Base-by-base conservation (phyloP, 129 eudicot genomes). In the Mikania micrantha region DNA sequence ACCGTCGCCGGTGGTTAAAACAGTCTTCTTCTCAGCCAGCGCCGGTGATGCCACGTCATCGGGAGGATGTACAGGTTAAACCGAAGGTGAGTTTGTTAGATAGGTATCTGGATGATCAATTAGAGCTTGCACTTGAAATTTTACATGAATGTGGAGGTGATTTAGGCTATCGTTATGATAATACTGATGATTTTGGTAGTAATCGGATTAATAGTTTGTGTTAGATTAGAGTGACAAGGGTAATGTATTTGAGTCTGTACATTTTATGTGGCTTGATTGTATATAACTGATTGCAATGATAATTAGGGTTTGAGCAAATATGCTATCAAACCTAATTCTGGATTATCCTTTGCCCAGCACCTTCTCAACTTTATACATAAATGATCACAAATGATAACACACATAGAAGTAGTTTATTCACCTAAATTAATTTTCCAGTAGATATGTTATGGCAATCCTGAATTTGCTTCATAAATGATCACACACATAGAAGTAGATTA, bases 71-170 rank as follows among this genome's bases (percentile, higher is more conserved):
- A 16, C 76, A 41, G 61, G 77, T 69, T 27, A 42, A 50, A 28
- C 20, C 39, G 39, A 73, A 72, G 59, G 24, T 65, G 47, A 78
- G 65, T 66, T 72, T 81, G 82, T 72, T 85, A 54, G 78, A 82
- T 70, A 78, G 90, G 75, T 85, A 85, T 58, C 39, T 82, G 73
- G 85, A 85, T 45, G 87, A 85, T 82, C 90, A 85, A 65, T 76
- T 85, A 64, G 61, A 62, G 66, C 82, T 85, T 48, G 90, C 84
- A 8, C 34, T 76, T 57, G 87, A 71, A 25, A 67, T 72, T 25
- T 75, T 66, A 34, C 22, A 61, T 60, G 90, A 81, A 59, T 79
- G 77, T 67, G 74, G 83, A 1, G 83, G 78, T 60, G 75, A 76
- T 25, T 76, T 76, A 68, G 75, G 61, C 11, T 75, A 57, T 56